Conservation (phyloP, 768 basidiomycete genomes). For the Mycena sanguinolenta region DNA sequence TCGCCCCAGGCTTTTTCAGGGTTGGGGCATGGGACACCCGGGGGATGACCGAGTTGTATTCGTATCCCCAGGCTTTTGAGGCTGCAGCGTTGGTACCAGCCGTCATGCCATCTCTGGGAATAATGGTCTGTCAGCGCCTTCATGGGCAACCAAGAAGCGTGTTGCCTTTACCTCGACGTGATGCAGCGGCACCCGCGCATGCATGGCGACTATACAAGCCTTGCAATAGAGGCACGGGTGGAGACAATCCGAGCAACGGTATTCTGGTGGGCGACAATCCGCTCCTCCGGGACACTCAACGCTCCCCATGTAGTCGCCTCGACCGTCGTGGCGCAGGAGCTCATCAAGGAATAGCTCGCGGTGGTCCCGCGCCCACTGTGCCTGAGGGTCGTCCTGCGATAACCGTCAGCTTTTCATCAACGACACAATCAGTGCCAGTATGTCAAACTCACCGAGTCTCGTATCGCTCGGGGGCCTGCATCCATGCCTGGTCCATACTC, state of each 20-base stretch:
- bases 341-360: conserved; percentile 1
- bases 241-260: not conserved
- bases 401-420: too few species aligned
- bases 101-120: too few species aligned
- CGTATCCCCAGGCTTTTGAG: too few species aligned
- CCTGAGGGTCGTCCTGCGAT: not conserved
- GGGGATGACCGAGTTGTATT: too few species aligned
- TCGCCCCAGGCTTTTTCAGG: too few species aligned
- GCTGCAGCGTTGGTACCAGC: too few species aligned
- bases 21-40: too few species aligned
- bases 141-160: too few species aligned
- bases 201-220: not conserved
- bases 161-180: not conserved
- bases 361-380: not conserved
- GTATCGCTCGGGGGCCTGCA: not conserved
- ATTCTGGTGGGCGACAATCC: not conserved
- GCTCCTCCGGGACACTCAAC: not conserved
- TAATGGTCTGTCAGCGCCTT: too few species aligned
- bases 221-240: not conserved
- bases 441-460: not conserved
- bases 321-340: not conserved
- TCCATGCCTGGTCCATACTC: conserved; percentile 1
- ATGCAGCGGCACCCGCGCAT: not conserved
- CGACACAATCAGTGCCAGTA: too few species aligned
- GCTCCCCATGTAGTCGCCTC: not conserved